Conservation (phyloP, 352 stramenopile species). For the Globisporangium megalacanthum region DNA sequence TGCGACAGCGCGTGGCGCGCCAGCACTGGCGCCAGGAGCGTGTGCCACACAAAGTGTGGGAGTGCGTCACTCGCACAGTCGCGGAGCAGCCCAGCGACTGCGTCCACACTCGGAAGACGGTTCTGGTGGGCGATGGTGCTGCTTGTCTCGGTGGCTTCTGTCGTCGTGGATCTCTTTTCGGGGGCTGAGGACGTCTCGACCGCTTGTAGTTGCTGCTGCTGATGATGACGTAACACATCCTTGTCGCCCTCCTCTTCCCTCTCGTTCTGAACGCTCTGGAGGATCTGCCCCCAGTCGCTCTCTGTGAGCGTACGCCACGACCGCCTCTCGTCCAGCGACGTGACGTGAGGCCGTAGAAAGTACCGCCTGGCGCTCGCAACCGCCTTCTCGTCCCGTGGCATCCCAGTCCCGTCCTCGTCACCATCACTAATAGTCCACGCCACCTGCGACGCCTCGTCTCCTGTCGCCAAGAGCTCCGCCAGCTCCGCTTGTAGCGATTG, state of each 20-base stretch:
- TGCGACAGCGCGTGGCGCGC: not conserved
- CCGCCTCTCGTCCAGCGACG: conserved; percentile 14
- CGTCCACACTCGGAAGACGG: conserved; percentile 13
- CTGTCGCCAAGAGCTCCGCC: conserved; percentile 3
- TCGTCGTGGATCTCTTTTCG: no score
- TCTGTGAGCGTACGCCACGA: conserved; percentile 32
- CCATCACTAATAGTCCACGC: not conserved
- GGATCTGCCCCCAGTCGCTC: conserved; percentile 27
- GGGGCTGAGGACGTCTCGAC: no score
- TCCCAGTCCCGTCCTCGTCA: no score
- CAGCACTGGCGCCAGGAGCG: conserved; percentile 35
- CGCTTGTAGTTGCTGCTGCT: no score
- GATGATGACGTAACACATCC: no score
- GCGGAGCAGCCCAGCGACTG: conserved; percentile 32
- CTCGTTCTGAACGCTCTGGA: no score
- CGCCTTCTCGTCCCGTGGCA: not conserved
- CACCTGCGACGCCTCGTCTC: not conserved
- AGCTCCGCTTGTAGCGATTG: conserved; percentile 18
- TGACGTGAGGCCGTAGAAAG: conserved; percentile 22
- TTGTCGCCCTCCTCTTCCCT: no score
- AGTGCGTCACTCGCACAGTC: conserved; percentile 38
- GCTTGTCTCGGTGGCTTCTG: conserved; percentile 6
- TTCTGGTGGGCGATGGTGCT: no score
- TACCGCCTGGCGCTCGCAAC: conserved; percentile 20
- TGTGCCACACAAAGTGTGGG: conserved; percentile 43